phyloP scores from a whole-genome alignment of 2,329 filamentous ascomycete genomes.

The Colletotrichum higginsianum region DNA sequence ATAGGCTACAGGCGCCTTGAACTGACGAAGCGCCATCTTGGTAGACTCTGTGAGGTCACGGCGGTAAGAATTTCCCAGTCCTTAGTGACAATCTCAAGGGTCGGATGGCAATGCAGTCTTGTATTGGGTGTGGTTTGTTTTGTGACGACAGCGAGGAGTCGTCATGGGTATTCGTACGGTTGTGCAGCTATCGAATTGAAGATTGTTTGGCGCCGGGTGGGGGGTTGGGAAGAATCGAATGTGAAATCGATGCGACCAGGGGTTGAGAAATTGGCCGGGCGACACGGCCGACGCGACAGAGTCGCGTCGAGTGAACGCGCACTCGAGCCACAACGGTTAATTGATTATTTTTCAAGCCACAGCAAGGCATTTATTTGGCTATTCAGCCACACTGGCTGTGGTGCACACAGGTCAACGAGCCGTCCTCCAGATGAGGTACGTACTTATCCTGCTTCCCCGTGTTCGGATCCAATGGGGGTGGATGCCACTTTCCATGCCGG shows the following conservation, averaged over 20 bases:
- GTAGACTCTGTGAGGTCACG: conserved; percentile 30
- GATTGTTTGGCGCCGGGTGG: conserved; percentile 41
- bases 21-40: conserved; percentile 88
- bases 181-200: conserved; percentile 30
- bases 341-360: conserved; percentile 20
- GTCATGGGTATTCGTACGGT: conserved; percentile 11
- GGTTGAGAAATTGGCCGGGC: conserved; percentile 44
- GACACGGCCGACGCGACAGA: conserved; percentile 21
- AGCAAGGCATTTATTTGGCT: no score
- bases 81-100: neutral
- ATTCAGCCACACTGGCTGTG: neutral
- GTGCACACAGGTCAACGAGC: neutral
- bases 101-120: conserved; percentile 4
- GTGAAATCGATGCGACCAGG: conserved; percentile 44
- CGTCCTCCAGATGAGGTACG: conserved; percentile 13
- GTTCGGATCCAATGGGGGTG: conserved; percentile 37
- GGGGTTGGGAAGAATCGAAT: conserved; percentile 47
- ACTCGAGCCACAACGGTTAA: conserved; percentile 33
- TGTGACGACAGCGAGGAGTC: conserved; percentile 25
- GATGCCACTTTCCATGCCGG: conserved; percentile 36
- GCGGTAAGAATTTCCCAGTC: conserved; percentile 1
- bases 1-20: conserved; percentile 87
- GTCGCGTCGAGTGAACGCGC: conserved; percentile 39
- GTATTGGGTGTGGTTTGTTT: conserved; percentile 16
- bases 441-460: conserved; percentile 35